phyloP scores from a whole-genome alignment of 169 alveolate species.

The Neospora caninum region DNA sequence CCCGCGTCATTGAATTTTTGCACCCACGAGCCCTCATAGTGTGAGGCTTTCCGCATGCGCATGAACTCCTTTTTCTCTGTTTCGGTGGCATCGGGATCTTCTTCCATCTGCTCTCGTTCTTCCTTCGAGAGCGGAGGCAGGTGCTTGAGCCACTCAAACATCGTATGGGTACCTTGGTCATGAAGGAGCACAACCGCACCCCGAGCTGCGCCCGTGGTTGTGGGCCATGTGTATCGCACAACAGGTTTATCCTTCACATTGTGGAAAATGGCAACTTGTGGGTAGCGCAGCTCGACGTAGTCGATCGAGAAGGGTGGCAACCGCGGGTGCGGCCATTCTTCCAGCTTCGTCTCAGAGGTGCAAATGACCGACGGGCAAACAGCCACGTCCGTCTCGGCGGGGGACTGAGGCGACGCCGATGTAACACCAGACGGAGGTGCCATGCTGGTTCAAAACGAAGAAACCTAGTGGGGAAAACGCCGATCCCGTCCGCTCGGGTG shows the following conservation, averaged over 20 bases:
- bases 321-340: not conserved
- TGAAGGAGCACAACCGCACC: not conserved
- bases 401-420: not conserved
- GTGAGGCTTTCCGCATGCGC: not conserved
- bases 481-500: too few species aligned
- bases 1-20: not conserved
- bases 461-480: too few species aligned
- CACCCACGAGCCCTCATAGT: slow-evolving; percentile 18
- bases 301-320: not conserved
- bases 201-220: not conserved
- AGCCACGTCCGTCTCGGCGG: too few species aligned
- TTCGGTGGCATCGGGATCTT: not conserved
- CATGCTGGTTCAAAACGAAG: not conserved
- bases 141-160: slow-evolving; percentile 10
- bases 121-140: not conserved
- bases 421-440: not conserved
- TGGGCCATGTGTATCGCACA: not conserved
- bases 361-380: not conserved
- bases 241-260: not conserved
- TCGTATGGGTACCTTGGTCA: slow-evolving; percentile 3
- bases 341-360: not conserved
- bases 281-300: slow-evolving; percentile 1
- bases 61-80: not conserved
- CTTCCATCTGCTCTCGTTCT: not conserved
- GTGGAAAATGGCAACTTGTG: not conserved